phyloP scores from a whole-genome alignment of 352 stramenopile genomes.

The Globisporangium parvum region DNA sequence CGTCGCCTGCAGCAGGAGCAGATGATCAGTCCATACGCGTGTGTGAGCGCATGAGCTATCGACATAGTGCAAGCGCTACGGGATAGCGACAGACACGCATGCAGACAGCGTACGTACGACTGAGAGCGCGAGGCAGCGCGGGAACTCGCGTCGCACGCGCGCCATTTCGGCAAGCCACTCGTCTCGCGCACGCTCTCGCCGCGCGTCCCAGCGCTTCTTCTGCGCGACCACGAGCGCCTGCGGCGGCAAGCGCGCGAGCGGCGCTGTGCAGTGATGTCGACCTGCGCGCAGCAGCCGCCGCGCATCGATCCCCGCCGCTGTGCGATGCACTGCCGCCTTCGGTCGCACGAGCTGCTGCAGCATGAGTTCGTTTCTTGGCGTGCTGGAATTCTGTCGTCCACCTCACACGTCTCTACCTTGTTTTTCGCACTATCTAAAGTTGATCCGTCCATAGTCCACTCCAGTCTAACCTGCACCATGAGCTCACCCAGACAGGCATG shows the following conservation, averaged over 20 bases:
- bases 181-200: slow-evolving; percentile 2
- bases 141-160: slow-evolving; percentile 6
- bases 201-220: slow-evolving; percentile 9
- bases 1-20: slow-evolving; percentile 2
- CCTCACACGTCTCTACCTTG: no score
- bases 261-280: neutral
- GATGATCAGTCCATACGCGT: neutral
- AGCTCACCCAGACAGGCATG: no score
- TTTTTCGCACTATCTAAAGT: no score
- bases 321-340: no score
- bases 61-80: neutral
- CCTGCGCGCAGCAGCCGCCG: slow-evolving; percentile 3
- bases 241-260: slow-evolving; percentile 9
- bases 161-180: slow-evolving; percentile 2
- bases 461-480: no score
- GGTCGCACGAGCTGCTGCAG: no score
- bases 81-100: neutral
- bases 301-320: neutral
- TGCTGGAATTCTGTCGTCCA: no score
- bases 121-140: slow-evolving; percentile 14
- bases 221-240: slow-evolving; percentile 10
- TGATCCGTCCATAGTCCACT: no score
- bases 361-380: no score
- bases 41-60: neutral
- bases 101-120: slow-evolving; percentile 1